Evolutionary conservation across 306 rosid species (phyloP).

Genomic region (Cucurbita pepo): DNA sequence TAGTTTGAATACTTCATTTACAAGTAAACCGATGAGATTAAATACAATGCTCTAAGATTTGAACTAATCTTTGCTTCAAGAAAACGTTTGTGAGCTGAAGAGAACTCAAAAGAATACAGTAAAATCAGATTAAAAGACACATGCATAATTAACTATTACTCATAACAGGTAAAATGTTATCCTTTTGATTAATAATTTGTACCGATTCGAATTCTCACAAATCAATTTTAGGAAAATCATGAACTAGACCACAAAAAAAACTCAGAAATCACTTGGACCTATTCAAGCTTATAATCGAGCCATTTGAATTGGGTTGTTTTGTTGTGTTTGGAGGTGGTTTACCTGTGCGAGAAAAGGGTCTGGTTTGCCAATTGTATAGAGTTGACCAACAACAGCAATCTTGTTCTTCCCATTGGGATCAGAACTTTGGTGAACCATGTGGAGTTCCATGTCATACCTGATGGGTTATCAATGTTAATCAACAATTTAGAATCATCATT

Average conservation of each 20-base stretch:
- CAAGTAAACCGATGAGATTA: not conserved
- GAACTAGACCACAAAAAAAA: not conserved
- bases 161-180: not conserved
- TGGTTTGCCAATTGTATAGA: conserved; percentile 38
- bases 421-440: conserved; percentile 43
- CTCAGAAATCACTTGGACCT: too few relatives aligned
- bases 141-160: not conserved
- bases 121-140: not conserved
- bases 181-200: not conserved
- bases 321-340: not conserved
- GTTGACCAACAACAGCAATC: conserved; percentile 35
- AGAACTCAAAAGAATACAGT: not conserved
- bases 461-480: not conserved
- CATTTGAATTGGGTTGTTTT: not conserved
- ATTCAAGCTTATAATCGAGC: not conserved
- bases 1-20: not conserved
- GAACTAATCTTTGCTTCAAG: not conserved
- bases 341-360: conserved; percentile 42
- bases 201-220: not conserved
- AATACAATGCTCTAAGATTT: not conserved
- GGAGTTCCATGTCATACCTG: conserved; percentile 62
- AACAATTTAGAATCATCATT: too few relatives aligned
- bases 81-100: not conserved
- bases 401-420: conserved; percentile 9
- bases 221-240: not conserved